phyloP scores from a whole-genome alignment of 345 rosid genomes.

The Melastoma malabathricum region DNA sequence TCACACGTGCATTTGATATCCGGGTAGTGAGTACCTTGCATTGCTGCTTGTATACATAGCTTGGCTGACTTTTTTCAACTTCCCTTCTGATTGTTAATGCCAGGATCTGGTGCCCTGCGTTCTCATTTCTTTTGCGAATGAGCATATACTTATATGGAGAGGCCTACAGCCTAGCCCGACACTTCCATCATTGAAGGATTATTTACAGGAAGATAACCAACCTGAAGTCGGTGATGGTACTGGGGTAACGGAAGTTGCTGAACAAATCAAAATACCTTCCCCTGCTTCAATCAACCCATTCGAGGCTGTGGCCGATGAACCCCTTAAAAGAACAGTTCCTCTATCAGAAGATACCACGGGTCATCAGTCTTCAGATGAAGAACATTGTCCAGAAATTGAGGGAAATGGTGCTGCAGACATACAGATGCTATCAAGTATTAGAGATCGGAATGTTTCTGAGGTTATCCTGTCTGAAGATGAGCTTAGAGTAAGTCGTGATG shows the following conservation, averaged over 20 bases:
- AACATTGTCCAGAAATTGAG: too few relatives aligned
- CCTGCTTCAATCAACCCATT: not conserved
- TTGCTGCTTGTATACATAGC: too few relatives aligned
- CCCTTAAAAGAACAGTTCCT: too few relatives aligned
- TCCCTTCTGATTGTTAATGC: constrained; percentile 5
- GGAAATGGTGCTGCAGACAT: too few relatives aligned
- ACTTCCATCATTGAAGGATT: constrained; percentile 18
- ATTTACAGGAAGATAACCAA: constrained; percentile 12
- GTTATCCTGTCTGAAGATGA: not conserved
- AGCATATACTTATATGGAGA: constrained; percentile 79
- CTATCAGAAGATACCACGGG: too few relatives aligned
- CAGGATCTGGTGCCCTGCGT: constrained; percentile 90
- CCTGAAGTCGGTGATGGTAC: constrained; percentile 13
- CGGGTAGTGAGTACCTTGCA: not conserved
- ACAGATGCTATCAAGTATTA: too few relatives aligned
- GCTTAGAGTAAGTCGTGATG: too few relatives aligned
- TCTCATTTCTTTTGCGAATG: constrained; percentile 62
- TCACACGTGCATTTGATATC: not conserved
- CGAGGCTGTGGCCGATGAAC: not conserved
- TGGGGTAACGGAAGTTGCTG: not conserved
- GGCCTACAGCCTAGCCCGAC: constrained; percentile 66
- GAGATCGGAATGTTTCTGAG: too few relatives aligned
- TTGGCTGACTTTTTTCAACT: not conserved
- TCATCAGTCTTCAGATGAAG: too few relatives aligned
- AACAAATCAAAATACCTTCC: not conserved